These are phyloP conservation scores for Acanthamoeba quina DNA, from an alignment of 208 protist species.

Conservation along the genomic window DNA sequence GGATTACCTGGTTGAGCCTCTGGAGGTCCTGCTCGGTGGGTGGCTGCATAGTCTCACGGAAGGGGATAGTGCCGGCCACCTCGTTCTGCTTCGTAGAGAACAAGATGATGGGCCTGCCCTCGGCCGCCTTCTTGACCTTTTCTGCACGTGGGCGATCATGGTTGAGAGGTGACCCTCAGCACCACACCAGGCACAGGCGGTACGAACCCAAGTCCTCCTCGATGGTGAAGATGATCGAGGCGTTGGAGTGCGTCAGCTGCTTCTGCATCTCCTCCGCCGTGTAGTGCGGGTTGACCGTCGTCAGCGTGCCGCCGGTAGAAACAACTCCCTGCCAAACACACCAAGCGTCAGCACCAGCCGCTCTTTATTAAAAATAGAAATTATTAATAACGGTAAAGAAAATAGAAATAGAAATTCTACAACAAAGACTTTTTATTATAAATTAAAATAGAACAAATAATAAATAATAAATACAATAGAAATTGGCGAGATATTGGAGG, in stretches of 20 bases:
- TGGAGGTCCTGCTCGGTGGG: background rate
- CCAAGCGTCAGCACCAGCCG: background rate
- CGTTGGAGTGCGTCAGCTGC: slow-evolving; percentile 11
- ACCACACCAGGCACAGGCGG: background rate
- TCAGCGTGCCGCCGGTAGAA: background rate
- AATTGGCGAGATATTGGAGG: too few species aligned
- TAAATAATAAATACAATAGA: too few species aligned
- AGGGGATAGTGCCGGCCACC: background rate
- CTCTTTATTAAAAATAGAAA: too few species aligned
- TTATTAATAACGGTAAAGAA: too few species aligned
- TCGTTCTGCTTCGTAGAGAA: background rate
- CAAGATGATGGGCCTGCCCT: slow-evolving; percentile 7
- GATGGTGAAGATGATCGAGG: slow-evolving; percentile 32
- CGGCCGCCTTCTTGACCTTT: slow-evolving; percentile 18
- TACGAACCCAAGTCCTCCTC: slow-evolving; percentile 13
- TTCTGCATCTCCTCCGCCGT: slow-evolving; percentile 30
- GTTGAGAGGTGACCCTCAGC: too few species aligned
- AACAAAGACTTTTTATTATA: too few species aligned
- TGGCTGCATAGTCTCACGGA: background rate
- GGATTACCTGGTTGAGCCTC: background rate
- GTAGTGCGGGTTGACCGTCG: slow-evolving; percentile 41
- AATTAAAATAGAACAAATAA: too few species aligned
- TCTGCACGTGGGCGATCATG: background rate
- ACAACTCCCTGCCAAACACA: background rate
- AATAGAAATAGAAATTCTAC: too few species aligned